Percentiles rank a stretch among this genome's conserved stretches.
Conservation (phyloP, 768 basidiomycete genomes). For the Hebeloma cylindrosporum region DNA sequence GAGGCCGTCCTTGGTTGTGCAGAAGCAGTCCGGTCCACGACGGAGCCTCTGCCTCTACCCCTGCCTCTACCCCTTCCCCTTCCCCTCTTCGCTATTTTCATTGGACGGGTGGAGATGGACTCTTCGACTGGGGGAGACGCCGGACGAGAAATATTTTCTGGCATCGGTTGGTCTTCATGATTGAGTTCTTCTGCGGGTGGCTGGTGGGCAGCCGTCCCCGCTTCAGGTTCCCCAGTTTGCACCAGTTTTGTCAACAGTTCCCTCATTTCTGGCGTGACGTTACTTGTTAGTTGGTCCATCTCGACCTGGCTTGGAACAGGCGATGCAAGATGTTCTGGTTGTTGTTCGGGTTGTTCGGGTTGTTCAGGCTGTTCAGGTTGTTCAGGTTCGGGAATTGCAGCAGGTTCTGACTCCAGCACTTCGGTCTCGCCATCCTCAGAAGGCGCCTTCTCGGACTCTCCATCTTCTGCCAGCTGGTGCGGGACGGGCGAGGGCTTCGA, state of each 20-base stretch:
- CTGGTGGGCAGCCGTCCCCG: too few relatives aligned
- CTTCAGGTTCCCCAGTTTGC: conserved; percentile 1
- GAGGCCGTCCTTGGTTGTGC: too few relatives aligned
- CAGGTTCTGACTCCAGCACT: background rate
- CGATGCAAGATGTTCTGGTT: background rate
- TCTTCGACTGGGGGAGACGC: too few relatives aligned
- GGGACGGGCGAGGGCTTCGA: background rate
- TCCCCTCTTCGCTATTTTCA: too few relatives aligned
- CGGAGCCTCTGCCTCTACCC: too few relatives aligned
- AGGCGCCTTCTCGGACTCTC: conserved; percentile 18
- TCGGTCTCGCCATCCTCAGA: conserved; percentile 12
- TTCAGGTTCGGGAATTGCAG: background rate
- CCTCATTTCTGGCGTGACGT: conserved; percentile 5
- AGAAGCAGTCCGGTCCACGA: too few relatives aligned
- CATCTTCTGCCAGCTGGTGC: conserved; percentile 14
- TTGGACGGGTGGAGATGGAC: too few relatives aligned
- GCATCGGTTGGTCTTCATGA: too few relatives aligned
- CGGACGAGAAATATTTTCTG: too few relatives aligned
- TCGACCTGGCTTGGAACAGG: background rate
- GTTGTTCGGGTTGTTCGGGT: background rate
- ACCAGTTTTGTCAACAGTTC: conserved; percentile 13
- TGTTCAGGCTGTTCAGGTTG: conserved; percentile 4
- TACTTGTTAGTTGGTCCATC: too few relatives aligned
- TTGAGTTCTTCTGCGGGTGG: too few relatives aligned
- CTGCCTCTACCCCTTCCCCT: too few relatives aligned